Percentiles rank a stretch among this genome's conserved stretches.
Conservation (phyloP, 768 basidiomycete genomes). For the Kwoniella heveanensis region DNA sequence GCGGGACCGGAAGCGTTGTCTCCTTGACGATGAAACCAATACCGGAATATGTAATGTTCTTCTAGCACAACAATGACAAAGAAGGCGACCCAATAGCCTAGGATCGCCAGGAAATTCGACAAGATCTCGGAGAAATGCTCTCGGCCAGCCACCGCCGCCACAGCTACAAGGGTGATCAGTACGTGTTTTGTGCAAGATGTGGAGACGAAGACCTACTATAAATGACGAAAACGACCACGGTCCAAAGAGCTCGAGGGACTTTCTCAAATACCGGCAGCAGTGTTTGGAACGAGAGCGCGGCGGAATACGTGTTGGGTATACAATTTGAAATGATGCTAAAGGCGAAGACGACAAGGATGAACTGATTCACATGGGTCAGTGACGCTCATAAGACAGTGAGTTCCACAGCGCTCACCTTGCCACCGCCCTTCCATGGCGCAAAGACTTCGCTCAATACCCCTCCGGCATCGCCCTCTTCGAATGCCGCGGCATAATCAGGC, state of each 20-base stretch:
- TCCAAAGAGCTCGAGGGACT: conserved; percentile 61
- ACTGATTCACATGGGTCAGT: too few relatives aligned
- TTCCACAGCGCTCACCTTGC: conserved; percentile 27
- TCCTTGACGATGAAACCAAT: conserved; percentile 33
- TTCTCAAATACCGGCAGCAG: conserved; percentile 59
- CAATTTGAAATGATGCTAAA: conserved; percentile 58
- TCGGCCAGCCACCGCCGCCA: conserved; percentile 46
- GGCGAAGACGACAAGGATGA: conserved; percentile 59
- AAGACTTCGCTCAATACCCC: conserved; percentile 60
- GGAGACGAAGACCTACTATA: conserved; percentile 19
- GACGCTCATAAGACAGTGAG: too few relatives aligned
- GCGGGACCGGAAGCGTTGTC: conserved; percentile 48
- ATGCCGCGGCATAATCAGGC: conserved; percentile 58
- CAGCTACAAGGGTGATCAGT: conserved; percentile 11
- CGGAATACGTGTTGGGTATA: conserved; percentile 61
- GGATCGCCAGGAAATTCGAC: conserved; percentile 59
- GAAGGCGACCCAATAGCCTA: conserved; percentile 61
- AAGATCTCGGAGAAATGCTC: conserved; percentile 60
- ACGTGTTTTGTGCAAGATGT: neutral
- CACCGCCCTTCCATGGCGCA: conserved; percentile 58
- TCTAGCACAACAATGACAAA: conserved; percentile 60
- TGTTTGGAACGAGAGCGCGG: conserved; percentile 61
- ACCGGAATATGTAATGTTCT: conserved; percentile 61
- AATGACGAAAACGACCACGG: conserved; percentile 57
- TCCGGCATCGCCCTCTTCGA: conserved; percentile 58